Evolutionary conservation across 208 protist genomes (phyloP).

Genomic region (Novymonas esmeraldas): DNA sequence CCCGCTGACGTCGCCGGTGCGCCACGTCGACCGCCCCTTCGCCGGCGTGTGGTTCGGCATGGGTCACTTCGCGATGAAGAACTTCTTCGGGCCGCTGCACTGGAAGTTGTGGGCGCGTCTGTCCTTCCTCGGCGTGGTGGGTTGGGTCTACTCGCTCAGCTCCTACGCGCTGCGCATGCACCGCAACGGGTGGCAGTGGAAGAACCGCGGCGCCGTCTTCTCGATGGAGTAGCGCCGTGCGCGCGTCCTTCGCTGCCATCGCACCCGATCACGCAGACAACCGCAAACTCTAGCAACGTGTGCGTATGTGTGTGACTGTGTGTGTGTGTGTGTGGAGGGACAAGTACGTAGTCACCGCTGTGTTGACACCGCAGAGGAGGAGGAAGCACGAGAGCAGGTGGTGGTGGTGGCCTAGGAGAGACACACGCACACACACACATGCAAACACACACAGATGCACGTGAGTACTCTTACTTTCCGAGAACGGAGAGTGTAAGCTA

Average conservation of each 20-base stretch:
- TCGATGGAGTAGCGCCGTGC: slow-evolving; percentile 70
- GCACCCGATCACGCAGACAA: not conserved
- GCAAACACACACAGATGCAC: too few relatives aligned
- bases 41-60: slow-evolving; percentile 80
- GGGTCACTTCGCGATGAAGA: slow-evolving; percentile 82
- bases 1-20: slow-evolving; percentile 57
- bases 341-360: too few relatives aligned
- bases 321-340: not conserved
- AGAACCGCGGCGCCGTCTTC: slow-evolving; percentile 86
- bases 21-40: slow-evolving; percentile 68
- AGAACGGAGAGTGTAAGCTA: too few relatives aligned
- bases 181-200: slow-evolving; percentile 89
- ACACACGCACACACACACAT: too few relatives aligned
- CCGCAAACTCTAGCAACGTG: not conserved
- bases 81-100: slow-evolving; percentile 77
- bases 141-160: slow-evolving; percentile 40
- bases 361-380: too few relatives aligned
- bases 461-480: too few relatives aligned
- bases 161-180: slow-evolving; percentile 83
- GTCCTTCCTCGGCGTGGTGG: slow-evolving; percentile 55
- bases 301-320: not conserved
- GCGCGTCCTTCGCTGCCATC: too few relatives aligned
- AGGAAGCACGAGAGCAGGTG: too few relatives aligned
- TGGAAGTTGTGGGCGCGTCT: slow-evolving; percentile 73
- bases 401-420: too few relatives aligned